A percentile compares a stretch with the other conserved stretches of the same genome.
Evolutionary conservation across 768 basidiomycete species (phyloP).

Genomic region (Dentipellis fragilis): DNA sequence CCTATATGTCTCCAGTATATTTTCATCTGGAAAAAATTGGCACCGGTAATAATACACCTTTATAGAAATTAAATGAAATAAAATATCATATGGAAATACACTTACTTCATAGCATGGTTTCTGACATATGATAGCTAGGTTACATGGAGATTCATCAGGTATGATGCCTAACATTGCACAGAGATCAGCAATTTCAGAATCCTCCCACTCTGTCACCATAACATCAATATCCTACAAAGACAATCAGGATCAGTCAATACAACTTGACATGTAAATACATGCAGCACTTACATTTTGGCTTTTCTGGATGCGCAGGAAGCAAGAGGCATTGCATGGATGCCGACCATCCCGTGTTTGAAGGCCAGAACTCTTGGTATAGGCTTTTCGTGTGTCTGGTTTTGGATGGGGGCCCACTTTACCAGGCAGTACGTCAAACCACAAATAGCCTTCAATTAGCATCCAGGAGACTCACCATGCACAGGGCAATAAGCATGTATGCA

Average conservation of each 20-base stretch:
- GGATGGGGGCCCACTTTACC: neutral
- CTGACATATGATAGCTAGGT: conserved; percentile 41
- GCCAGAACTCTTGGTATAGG: neutral
- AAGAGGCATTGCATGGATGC: neutral
- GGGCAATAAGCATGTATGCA: conserved; percentile 3
- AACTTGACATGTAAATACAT: neutral
- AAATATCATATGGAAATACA: no score
- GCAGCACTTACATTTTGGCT: conserved; percentile 6
- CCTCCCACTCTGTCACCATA: conserved; percentile 19
- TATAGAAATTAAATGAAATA: conserved; percentile 16
- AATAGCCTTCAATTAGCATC: no score
- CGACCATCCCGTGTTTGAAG: neutral
- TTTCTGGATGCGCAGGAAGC: neutral
- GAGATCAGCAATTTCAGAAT: conserved; percentile 29
- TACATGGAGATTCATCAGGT: conserved; percentile 40
- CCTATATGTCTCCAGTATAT: no score
- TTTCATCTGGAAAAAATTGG: no score
- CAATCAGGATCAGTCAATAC: neutral
- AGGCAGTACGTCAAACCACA: neutral
- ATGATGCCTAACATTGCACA: conserved; percentile 29
- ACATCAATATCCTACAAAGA: neutral
- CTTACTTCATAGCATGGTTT: conserved; percentile 54
- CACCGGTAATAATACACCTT: conserved; percentile 25
- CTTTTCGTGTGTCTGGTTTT: neutral
- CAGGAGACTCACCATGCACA: conserved; percentile 2